Evolutionary conservation across 2,329 filamentous ascomycete species (phyloP).

Genomic region (Plectosphaerella sp.): DNA sequence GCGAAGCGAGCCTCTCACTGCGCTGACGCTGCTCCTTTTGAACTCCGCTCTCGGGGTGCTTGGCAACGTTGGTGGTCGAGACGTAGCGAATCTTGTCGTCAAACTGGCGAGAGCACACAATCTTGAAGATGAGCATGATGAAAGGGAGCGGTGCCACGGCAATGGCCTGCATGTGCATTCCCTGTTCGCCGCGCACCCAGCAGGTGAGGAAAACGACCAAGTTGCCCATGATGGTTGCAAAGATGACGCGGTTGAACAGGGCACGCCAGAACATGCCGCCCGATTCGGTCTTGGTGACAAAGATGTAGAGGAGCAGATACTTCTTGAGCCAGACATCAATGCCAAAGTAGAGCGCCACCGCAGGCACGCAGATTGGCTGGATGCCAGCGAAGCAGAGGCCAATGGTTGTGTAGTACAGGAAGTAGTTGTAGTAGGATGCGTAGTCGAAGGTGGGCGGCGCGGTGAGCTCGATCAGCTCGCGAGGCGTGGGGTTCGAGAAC

Average conservation of each 20-base stretch:
- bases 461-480: conserved; percentile 87
- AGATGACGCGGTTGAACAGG: conserved; percentile 87
- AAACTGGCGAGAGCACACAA: conserved; percentile 72
- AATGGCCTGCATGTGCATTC: conserved; percentile 53
- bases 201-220: conserved; percentile 72
- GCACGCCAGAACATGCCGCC: conserved; percentile 90
- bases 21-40: conserved; percentile 50
- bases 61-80: conserved; percentile 56
- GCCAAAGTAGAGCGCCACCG: conserved; percentile 83
- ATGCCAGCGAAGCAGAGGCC: conserved; percentile 79
- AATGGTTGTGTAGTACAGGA: conserved; percentile 89
- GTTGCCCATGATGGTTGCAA: conserved; percentile 74
- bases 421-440: conserved; percentile 96
- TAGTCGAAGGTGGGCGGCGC: conserved; percentile 93
- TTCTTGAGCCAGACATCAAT: conserved; percentile 91
- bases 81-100: conserved; percentile 80
- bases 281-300: conserved; percentile 94
- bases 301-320: conserved; percentile 90
- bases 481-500: conserved; percentile 81
- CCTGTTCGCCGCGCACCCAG: conserved; percentile 62
- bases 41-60: conserved; percentile 38
- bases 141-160: conserved; percentile 71
- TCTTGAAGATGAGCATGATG: conserved; percentile 77
- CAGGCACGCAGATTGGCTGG: conserved; percentile 81
- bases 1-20: conserved; percentile 66